Base-by-base conservation (phyloP, 805 yeast species). In the Lipomyces starkeyi region DNA sequence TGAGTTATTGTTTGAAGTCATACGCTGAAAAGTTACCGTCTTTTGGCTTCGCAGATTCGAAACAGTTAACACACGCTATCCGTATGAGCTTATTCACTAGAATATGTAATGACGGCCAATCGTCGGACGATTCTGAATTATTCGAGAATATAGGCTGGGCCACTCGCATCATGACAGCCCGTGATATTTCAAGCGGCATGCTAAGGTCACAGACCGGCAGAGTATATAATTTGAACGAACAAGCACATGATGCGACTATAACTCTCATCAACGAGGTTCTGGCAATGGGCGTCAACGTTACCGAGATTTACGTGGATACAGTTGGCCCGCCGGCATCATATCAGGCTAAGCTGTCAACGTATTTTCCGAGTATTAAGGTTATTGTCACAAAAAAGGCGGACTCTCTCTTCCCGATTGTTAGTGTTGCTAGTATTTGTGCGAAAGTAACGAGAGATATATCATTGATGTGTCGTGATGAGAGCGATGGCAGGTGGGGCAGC, bases 301-400 rank as follows among this genome's bases (percentile, higher is more conserved):
- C 81, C 34, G 91, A 91, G 76, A 85, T 93, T 0, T 95, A 85
- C 77, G 93, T 95, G 4, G 99, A 95, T 77, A 95, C 99, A 0
- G 99, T 95, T 55, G 99, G 99, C 0, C 98, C 98, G 0, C 98
- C 99, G 14, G 85, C 79, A 0, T 81, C 89, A 47, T 95, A 95
- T 77, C 96, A 91, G 75, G 85, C 83, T 52, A 95, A 94, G 78
- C 81, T 95, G 60, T 84, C 86, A 66, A 78, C 78, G 34, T 78
- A 85, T 65, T 95, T 95, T 75, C 97, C 98, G 0, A 78, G 76
- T 0, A 79, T 91, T 27, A 84, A 84, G 68, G 84, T 95, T 35
- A 89, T 92, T 0, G 99, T 95, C 6, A 86, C 97, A 8, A 95
- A 95, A 76, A 95, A 95, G 76, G 99, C 99, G 0, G 99, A 95